Conservation (phyloP, 768 basidiomycete species). For the Fomitopsis pulvina region DNA sequence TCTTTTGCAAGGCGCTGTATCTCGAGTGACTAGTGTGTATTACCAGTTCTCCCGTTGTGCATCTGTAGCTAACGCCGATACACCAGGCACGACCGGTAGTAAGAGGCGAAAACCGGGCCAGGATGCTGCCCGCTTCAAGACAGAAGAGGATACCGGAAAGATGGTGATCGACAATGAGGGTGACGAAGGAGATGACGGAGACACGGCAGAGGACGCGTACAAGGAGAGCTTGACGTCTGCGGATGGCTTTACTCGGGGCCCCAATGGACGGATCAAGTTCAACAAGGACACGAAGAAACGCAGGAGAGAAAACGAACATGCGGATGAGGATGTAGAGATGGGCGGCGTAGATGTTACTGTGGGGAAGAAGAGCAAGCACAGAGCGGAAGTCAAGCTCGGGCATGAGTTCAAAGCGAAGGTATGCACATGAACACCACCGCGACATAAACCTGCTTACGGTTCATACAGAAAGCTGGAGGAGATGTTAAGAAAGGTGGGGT, state of each 20-base stretch:
- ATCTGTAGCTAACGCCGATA: neutral
- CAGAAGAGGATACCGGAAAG: conserved; percentile 75
- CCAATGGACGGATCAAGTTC: conserved; percentile 84
- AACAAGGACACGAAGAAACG: conserved; percentile 97
- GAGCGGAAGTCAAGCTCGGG: conserved; percentile 57
- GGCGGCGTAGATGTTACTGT: conserved; percentile 53
- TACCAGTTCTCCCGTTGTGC: neutral
- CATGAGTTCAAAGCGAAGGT: conserved; percentile 97
- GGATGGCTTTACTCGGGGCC: conserved; percentile 85
- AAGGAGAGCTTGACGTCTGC: conserved; percentile 75
- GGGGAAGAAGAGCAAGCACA: conserved; percentile 44
- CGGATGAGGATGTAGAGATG: conserved; percentile 64
- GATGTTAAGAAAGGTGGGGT: conserved; percentile 83
- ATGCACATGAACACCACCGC: conserved; percentile 18
- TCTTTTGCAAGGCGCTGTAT: conserved; percentile 73
- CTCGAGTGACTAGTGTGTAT: conserved; percentile 62
- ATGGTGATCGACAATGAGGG: conserved; percentile 65
- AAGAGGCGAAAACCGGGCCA: conserved; percentile 76
- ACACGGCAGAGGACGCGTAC: conserved; percentile 69
- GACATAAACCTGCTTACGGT: conserved; percentile 7
- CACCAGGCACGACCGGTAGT: conserved; percentile 30
- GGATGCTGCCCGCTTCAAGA: conserved; percentile 83
- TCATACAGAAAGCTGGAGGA: conserved; percentile 80
- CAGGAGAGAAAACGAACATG: conserved; percentile 55
- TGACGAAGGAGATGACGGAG: conserved; percentile 34